Percentiles rank a stretch among this genome's conserved stretches.
Conservation (phyloP, 1,139 yeast genomes). For the Kodamaea suecica region DNA sequence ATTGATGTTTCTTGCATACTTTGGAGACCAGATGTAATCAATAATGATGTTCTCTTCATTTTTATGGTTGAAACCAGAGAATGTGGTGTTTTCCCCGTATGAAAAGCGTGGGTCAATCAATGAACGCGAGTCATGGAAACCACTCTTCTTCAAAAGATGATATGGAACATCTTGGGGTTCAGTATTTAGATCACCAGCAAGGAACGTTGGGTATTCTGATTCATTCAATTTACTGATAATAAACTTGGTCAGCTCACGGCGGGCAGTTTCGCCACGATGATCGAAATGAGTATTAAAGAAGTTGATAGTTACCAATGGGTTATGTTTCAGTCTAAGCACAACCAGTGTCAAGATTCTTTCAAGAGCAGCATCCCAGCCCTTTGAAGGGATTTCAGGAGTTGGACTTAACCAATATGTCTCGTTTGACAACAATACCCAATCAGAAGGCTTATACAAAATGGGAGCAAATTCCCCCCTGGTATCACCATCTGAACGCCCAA, state of each 20-base stretch:
- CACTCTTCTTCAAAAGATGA: slow-evolving; percentile 15
- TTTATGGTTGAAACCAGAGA: slow-evolving; percentile 18
- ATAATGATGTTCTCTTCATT: slow-evolving; percentile 17
- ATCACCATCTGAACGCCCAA: slow-evolving; percentile 47
- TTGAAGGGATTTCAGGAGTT: slow-evolving; percentile 46
- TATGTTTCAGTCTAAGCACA: slow-evolving; percentile 12
- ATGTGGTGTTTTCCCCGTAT: slow-evolving; percentile 20
- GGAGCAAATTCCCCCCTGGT: slow-evolving; percentile 47
- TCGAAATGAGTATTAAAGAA: slow-evolving; percentile 60
- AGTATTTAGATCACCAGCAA: slow-evolving; percentile 53
- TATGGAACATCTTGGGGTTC: slow-evolving; percentile 46
- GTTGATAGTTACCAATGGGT: slow-evolving; percentile 25
- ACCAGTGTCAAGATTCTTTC: slow-evolving; percentile 23
- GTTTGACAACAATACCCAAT: slow-evolving; percentile 36
- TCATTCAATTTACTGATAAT: slow-evolving; percentile 41
- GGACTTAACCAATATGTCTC: slow-evolving; percentile 44
- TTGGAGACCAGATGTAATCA: slow-evolving; percentile 25
- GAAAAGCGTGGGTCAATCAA: slow-evolving; percentile 13
- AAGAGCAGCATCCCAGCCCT: slow-evolving; percentile 27
- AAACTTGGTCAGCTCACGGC: slow-evolving; percentile 46
- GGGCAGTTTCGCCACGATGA: slow-evolving; percentile 48
- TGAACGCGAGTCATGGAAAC: slow-evolving; percentile 18
- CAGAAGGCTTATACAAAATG: slow-evolving; percentile 32
- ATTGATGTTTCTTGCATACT: slow-evolving; percentile 6
- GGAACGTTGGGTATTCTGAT: slow-evolving; percentile 37